Percentiles rank a stretch among this genome's conserved stretches.
Conservation (phyloP, 352 stramenopile species). For the Thraustochytrium aureum region DNA sequence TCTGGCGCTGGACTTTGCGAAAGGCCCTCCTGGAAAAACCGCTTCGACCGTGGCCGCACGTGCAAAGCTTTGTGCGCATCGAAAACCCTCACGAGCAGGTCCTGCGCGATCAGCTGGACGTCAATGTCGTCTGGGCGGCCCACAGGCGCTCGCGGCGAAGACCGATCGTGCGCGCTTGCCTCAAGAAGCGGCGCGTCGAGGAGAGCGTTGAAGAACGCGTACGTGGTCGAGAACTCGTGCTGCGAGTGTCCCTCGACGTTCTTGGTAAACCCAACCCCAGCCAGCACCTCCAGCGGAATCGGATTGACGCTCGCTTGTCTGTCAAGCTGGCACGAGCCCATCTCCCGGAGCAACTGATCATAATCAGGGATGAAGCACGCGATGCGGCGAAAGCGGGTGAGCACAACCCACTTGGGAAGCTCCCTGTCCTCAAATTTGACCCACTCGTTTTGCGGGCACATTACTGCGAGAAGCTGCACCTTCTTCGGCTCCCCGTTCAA, state of each 20-base stretch:
- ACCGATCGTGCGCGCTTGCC: neutral
- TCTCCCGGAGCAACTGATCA: conserved; percentile 22
- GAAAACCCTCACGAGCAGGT: neutral
- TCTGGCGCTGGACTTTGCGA: too few relatives aligned
- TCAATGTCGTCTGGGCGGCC: neutral
- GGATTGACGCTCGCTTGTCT: conserved; percentile 27
- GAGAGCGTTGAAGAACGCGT: conserved; percentile 4
- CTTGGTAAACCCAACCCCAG: conserved; percentile 2
- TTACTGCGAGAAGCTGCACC: conserved; percentile 20
- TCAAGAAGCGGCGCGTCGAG: neutral
- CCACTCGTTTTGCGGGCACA: conserved; percentile 20
- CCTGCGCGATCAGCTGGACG: neutral
- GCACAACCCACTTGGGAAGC: neutral
- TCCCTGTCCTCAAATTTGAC: neutral
- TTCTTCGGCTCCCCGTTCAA: conserved; percentile 31
- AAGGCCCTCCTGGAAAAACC: too few relatives aligned
- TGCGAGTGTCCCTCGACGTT: neutral
- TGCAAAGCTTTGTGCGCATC: neutral
- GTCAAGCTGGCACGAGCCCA: conserved; percentile 40
- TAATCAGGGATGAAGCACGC: conserved; percentile 50
- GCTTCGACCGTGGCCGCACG: too few relatives aligned
- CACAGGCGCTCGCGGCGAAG: neutral
- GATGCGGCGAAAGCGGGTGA: conserved; percentile 24
- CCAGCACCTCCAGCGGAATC: conserved; percentile 39
- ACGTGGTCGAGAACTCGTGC: neutral